phyloP scores from a whole-genome alignment of 495 filamentous ascomycete genomes.

The Penicillium desertorum region DNA sequence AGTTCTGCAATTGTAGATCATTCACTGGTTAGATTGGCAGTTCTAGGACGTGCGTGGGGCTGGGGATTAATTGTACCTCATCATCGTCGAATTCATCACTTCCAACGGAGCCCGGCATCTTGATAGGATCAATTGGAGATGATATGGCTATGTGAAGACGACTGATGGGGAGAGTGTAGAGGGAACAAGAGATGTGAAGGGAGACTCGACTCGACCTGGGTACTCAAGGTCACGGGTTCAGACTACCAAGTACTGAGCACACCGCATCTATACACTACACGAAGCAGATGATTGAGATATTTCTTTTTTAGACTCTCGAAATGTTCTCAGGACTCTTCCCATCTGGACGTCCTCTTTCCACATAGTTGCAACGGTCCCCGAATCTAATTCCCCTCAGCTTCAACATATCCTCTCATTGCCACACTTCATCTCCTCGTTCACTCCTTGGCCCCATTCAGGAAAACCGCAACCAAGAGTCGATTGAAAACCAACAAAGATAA shows the following conservation, averaged over 20 bases:
- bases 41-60: neutral
- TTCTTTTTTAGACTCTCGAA: slow-evolving; percentile 25
- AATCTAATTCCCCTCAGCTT: slow-evolving; percentile 21
- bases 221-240: slow-evolving; percentile 13
- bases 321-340: slow-evolving; percentile 32
- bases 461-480: slow-evolving; percentile 36
- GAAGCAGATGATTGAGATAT: slow-evolving; percentile 11
- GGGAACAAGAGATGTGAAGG: neutral
- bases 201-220: neutral
- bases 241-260: neutral
- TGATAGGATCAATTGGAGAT: neutral
- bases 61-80: neutral
- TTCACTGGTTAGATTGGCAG: neutral
- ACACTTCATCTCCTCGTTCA: slow-evolving; percentile 22
- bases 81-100: slow-evolving; percentile 11
- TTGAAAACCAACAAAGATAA: slow-evolving; percentile 32
- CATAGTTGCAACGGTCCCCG: slow-evolving; percentile 22
- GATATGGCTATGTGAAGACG: neutral
- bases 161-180: neutral
- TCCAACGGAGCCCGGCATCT: slow-evolving; percentile 8
- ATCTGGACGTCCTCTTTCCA: slow-evolving; percentile 21
- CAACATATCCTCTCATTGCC: slow-evolving; percentile 19
- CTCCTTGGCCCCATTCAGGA: slow-evolving; percentile 28
- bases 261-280: slow-evolving; percentile 4
- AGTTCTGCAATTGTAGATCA: slow-evolving; percentile 31